A percentile compares a stretch with the other conserved stretches of the same genome.
phyloP scores from a whole-genome alignment of 495 filamentous ascomycete species.

The Parachaetomium inaequale region DNA sequence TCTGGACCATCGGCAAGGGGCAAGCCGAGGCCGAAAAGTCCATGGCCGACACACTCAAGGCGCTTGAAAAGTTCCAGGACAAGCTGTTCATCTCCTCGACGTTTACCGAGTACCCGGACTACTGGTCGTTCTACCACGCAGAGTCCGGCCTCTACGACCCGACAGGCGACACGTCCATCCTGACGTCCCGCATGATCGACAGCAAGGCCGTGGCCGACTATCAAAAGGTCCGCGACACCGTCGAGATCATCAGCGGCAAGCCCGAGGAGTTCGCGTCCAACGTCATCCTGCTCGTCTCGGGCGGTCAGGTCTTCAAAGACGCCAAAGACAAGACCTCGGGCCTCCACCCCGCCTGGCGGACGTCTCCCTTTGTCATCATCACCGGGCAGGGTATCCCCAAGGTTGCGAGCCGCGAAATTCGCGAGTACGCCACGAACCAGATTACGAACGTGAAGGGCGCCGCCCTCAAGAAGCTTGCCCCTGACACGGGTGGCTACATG shows the following conservation, averaged over 20 bases:
- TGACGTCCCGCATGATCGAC: conserved; percentile 9
- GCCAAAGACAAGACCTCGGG: conserved; percentile 8
- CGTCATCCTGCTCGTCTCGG: conserved; percentile 15
- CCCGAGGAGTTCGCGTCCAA: conserved; percentile 10
- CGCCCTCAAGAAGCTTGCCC: conserved; percentile 22
- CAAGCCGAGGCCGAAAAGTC: not conserved
- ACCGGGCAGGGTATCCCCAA: conserved; percentile 10
- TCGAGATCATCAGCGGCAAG: conserved; percentile 9
- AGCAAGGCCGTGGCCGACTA: conserved; percentile 9
- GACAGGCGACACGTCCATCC: conserved; percentile 3
- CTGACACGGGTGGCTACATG: conserved; percentile 41
- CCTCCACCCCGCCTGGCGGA: conserved; percentile 14
- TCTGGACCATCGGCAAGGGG: conserved; percentile 13
- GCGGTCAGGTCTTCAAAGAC: conserved; percentile 12
- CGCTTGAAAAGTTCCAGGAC: conserved; percentile 11
- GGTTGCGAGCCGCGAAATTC: not conserved
- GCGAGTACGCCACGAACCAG: not conserved
- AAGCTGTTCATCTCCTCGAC: conserved; percentile 2
- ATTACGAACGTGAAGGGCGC: conserved; percentile 9
- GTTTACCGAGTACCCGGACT: conserved; percentile 13
- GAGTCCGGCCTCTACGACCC: conserved; percentile 14
- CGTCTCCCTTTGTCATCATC: conserved; percentile 4
- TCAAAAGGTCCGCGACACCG: not conserved
- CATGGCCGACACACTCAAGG: not conserved
- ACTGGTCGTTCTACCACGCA: conserved; percentile 18